Base-by-base conservation (phyloP, 345 rosid genomes). In the Turnera subulata region DNA sequence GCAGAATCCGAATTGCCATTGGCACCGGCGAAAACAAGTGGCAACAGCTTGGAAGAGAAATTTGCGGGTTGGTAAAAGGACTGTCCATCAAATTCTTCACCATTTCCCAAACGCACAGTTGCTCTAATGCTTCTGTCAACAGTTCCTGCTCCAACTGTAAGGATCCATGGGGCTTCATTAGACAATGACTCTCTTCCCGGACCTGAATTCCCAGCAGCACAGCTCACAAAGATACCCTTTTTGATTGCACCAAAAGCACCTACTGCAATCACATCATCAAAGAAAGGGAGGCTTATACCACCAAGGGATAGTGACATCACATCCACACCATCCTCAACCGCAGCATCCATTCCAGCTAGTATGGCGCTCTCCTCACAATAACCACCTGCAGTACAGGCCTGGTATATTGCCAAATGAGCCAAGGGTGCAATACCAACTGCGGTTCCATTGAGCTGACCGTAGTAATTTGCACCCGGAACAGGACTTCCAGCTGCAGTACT, bases 281-380 rank as follows among this genome's bases (percentile, higher is more conserved):
- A 70, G 63, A 50, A 50, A 56, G 84, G 54, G 53, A 45, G 2
- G 9, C 57, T n/a, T n/a, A n/a, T n/a, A 11, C 0, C 7, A 25
- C 82, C 89, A 5, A 83, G 19, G 4, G 94, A 86, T 8, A 81
- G 62, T 0, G 89, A 81, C 46, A 86, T 10, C 38, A 86, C 64
- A 65, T 86, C 89, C 6, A 86, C 89, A 6, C 88, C 87, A 63
- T 86, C 89, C 0, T 66, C 65, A 42, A 86, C 64, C 0, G 86
- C 86, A 19, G 80, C 63, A 61, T 84, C 95, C 4, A 86, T 70
- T 15, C 80, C 91, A 62, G 81, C 82, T 11, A 84, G 33, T 11
- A 86, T 37, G 64, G 80, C 91, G 6, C 79, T 81, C 55, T 78
- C 76, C 21, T 72, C 54, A 62, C 95, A 86, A 35, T 67, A 50